These are phyloP conservation scores for Sophora flavescens DNA, from an alignment of 306 rosid species.

Conservation along the genomic window DNA sequence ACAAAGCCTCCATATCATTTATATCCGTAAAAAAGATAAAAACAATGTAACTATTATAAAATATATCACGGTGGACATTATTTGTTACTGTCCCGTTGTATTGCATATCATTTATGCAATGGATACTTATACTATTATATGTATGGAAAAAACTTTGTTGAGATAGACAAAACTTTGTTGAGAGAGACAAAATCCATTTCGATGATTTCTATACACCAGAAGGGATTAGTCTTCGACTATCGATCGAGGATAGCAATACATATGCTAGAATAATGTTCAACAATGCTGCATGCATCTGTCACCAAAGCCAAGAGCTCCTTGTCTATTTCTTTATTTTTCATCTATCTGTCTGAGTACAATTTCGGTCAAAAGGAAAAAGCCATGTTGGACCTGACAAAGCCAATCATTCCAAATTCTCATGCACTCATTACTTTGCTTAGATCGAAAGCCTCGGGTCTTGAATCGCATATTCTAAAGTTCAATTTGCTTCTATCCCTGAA, in stretches of 20 bases:
- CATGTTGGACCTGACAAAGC: constrained; percentile 79
- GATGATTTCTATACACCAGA: too few relatives aligned
- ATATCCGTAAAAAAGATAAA: not conserved
- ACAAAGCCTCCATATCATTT: not conserved
- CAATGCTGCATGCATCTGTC: constrained; percentile 40
- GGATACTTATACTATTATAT: too few relatives aligned
- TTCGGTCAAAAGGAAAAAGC: constrained; percentile 52
- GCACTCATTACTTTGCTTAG: constrained; percentile 58
- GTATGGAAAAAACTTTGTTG: too few relatives aligned
- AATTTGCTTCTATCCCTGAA: constrained; percentile 42
- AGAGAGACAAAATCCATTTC: too few relatives aligned
- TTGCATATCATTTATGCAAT: not conserved
- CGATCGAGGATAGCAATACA: too few relatives aligned
- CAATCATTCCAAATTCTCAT: constrained; percentile 67
- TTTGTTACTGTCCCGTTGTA: not conserved
- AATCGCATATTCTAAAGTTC: constrained; percentile 46
- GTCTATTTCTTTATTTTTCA: not conserved
- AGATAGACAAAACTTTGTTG: too few relatives aligned
- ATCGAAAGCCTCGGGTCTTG: constrained; percentile 58
- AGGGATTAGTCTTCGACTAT: too few relatives aligned
- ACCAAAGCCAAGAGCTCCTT: constrained; percentile 38
- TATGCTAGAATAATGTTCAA: constrained; percentile 37
- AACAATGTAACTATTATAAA: constrained; percentile 12
- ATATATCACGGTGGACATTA: not conserved
- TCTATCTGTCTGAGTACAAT: constrained; percentile 25